Conservation (phyloP, 331 rosid species). For the Arachis monticola region DNA sequence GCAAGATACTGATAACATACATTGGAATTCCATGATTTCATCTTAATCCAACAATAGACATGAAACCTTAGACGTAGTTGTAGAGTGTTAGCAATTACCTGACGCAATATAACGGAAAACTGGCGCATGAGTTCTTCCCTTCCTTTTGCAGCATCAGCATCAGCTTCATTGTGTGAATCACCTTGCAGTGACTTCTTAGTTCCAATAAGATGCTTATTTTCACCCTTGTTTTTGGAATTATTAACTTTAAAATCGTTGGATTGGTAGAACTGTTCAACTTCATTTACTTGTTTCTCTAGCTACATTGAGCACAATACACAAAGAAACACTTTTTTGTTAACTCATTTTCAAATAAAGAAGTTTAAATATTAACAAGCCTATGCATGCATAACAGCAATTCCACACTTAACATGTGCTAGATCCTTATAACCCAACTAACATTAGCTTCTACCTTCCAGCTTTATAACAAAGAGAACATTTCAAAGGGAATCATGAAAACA, state of each 20-base stretch:
- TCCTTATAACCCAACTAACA: not conserved
- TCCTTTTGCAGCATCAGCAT: slow-evolving; percentile 51
- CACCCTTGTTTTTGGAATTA: slow-evolving; percentile 47
- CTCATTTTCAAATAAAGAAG: slow-evolving; percentile 25
- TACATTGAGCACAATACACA: slow-evolving; percentile 38
- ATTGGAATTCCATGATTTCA: not conserved
- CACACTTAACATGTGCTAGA: not conserved
- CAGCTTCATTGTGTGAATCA: slow-evolving; percentile 46
- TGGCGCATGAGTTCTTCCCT: slow-evolving; percentile 64
- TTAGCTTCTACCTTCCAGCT: not conserved
- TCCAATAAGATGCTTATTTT: slow-evolving; percentile 45
- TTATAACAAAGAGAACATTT: too few species aligned
- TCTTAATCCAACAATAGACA: slow-evolving; percentile 16
- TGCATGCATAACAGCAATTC: slow-evolving; percentile 9
- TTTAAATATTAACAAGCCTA: slow-evolving; percentile 13
- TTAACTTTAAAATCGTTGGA: slow-evolving; percentile 32
- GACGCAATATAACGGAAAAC: slow-evolving; percentile 53
- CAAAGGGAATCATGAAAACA: too few species aligned
- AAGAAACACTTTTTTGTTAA: slow-evolving; percentile 7
- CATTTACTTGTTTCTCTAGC: slow-evolving; percentile 65
- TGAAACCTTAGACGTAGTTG: slow-evolving; percentile 10
- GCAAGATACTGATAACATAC: slow-evolving; percentile 11
- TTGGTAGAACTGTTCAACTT: slow-evolving; percentile 61
- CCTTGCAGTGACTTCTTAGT: slow-evolving; percentile 51
- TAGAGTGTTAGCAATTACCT: slow-evolving; percentile 51